These are phyloP conservation scores for Hevea brasiliensis DNA, from an alignment of 345 rosid genomes.

Conservation along the genomic window DNA sequence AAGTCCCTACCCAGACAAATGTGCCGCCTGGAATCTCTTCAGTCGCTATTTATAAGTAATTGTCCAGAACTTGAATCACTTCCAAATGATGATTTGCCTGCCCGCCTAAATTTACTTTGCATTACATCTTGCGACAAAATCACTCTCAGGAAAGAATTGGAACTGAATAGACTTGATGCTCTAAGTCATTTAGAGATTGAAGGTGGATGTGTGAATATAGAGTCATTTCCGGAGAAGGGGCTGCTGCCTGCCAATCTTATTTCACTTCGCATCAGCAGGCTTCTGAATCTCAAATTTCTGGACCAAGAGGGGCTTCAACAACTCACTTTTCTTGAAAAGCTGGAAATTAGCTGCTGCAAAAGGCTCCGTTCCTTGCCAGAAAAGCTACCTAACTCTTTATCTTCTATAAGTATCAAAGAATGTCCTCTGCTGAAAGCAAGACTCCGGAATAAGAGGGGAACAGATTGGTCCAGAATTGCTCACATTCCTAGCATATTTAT, in stretches of 20 bases:
- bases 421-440: constrained; percentile 18
- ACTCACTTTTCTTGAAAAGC: constrained; percentile 13
- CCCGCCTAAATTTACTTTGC: constrained; percentile 27
- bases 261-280: constrained; percentile 29
- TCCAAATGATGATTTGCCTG: constrained; percentile 38
- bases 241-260: constrained; percentile 30
- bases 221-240: constrained; percentile 40
- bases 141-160: constrained; percentile 30
- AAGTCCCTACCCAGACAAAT: neutral
- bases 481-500: neutral
- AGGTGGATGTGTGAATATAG: constrained; percentile 27
- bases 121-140: constrained; percentile 34
- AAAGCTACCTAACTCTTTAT: constrained; percentile 37
- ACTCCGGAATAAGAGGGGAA: neutral
- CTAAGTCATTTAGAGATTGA: constrained; percentile 37
- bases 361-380: constrained; percentile 30
- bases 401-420: constrained; percentile 24
- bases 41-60: constrained; percentile 15
- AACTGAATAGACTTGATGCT: constrained; percentile 29
- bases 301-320: constrained; percentile 17
- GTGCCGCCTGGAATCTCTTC: neutral
- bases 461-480: neutral
- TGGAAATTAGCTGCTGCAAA: constrained; percentile 36
- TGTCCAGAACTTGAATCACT: constrained; percentile 32
- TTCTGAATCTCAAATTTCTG: constrained; percentile 22